Evolutionary conservation across 1,284 basidiomycete species (phyloP), one percentile per base, ranked within the genome.

Genomic region (Cutaneotrichosporon curvatum): DNA sequence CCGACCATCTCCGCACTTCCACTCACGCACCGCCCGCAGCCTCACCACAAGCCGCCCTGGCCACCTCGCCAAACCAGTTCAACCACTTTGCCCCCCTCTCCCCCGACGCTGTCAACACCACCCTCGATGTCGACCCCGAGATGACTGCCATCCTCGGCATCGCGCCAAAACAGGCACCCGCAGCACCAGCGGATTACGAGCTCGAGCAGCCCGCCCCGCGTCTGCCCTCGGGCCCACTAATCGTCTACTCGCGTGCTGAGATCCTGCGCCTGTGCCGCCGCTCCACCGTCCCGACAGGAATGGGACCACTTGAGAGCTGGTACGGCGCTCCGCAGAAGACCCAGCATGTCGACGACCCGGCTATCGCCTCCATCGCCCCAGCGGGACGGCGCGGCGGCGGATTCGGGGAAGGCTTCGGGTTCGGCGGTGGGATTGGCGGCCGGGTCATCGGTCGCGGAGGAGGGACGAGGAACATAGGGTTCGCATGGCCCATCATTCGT

Each of bases 331-430:
- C 34, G 4, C 19, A n/a, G 19, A 40, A 22, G 23, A 21, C 11
- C 41, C 48, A 32, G 31, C 25, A 28, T 28, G 39, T 56, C 11
- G 65, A 66, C 9, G 65, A 67, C 51, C 66, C 67, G 4, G 67
- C 67, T 10, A 68, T 68, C 8, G 63, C 65, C 11, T 60, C 59
- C 4, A 65, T 68, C 16, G 56, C 59, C 25, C 37, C 45, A 6
- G 18, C 50, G 59, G 12, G 37, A 42, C 21, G 47, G 42, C 14
- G 41, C 34, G 9, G 41, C 42, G 22, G 58, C 15, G 62, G 67
- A 9, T 69, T 63, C 34, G 67, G 65, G 2, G 65, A 69, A 42
- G 67, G 67, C 1, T 69, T 69, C 42, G 67, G 67, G 2, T 70
- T 61, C 43, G 67, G 67, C 14, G 67, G 65, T 12, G 67, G 67